Conservation (phyloP, 805 yeast genomes). For the Metahyphopichia silvanorum region DNA sequence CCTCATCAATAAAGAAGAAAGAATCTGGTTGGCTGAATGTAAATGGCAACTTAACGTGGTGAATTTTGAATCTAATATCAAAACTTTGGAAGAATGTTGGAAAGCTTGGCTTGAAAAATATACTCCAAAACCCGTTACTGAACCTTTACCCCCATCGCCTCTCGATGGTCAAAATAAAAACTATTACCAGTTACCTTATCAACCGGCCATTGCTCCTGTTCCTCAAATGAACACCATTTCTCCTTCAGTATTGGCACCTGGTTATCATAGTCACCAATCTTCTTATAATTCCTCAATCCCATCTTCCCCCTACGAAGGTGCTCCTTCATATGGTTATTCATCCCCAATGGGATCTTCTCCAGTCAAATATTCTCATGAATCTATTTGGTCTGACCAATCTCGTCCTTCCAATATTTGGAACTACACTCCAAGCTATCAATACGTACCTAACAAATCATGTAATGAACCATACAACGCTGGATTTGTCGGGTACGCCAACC, state of each 20-base stretch:
- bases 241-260: conserved; percentile 3
- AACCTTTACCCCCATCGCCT: not conserved
- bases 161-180: not conserved
- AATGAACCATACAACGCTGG: conserved; percentile 9
- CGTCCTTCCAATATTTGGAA: conserved; percentile 20
- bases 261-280: conserved; percentile 2
- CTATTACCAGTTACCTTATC: conserved; percentile 2
- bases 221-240: conserved; percentile 1
- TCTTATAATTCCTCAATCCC: conserved; percentile 11
- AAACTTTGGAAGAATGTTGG: conserved; percentile 45
- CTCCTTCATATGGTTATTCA: conserved; percentile 17
- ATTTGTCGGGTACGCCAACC: conserved; percentile 35
- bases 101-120: conserved; percentile 39
- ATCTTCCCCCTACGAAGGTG: conserved; percentile 11
- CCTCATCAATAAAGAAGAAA: conserved; percentile 65
- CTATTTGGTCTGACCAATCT: conserved; percentile 23
- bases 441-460: conserved; percentile 8
- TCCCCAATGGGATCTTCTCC: conserved; percentile 30
- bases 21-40: conserved; percentile 60
- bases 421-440: conserved; percentile 19
- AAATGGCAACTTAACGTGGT: conserved; percentile 56
- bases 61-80: conserved; percentile 33
- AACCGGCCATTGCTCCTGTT: conserved; percentile 3
- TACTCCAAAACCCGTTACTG: conserved; percentile 6
- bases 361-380: conserved; percentile 16